A percentile compares a stretch with the other conserved stretches of the same genome.
These are phyloP conservation scores for Trichoderma virens DNA, from an alignment of 495 filamentous ascomycete genomes.

Conservation along the genomic window DNA sequence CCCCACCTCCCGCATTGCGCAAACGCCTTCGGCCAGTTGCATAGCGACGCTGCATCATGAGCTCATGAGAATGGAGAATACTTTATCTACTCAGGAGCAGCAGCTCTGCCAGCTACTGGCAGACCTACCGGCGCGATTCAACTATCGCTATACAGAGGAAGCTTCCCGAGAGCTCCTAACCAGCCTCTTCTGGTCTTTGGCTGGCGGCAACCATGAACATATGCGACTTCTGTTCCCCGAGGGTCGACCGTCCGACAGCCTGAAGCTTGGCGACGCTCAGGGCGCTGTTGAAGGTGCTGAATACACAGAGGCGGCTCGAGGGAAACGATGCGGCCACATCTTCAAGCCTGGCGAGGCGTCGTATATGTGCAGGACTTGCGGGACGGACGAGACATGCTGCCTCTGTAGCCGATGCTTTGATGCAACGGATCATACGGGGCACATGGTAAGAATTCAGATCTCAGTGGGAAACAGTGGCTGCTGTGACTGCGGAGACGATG, in stretches of 20 bases:
- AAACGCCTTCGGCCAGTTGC: not conserved
- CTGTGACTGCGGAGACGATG: slow-evolving; percentile 92
- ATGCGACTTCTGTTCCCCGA: slow-evolving; percentile 72
- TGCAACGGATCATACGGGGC: slow-evolving; percentile 87
- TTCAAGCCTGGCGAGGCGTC: slow-evolving; percentile 87
- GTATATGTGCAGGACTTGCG: slow-evolving; percentile 89
- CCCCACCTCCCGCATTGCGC: not conserved
- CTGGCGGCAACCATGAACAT: slow-evolving; percentile 61
- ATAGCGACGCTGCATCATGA: slow-evolving; percentile 7
- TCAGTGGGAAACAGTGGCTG: slow-evolving; percentile 89
- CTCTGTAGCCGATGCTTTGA: slow-evolving; percentile 90
- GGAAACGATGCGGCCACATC: slow-evolving; percentile 95
- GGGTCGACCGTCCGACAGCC: slow-evolving; percentile 49
- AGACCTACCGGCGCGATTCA: slow-evolving; percentile 58
- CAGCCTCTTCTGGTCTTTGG: slow-evolving; percentile 79
- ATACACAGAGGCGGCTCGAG: slow-evolving; percentile 85
- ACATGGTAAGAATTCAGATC: slow-evolving; percentile 78
- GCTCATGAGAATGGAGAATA: slow-evolving; percentile 28
- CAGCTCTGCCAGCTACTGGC: slow-evolving; percentile 70
- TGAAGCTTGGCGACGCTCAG: slow-evolving; percentile 77
- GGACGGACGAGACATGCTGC: slow-evolving; percentile 77
- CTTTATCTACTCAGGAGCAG: slow-evolving; percentile 65
- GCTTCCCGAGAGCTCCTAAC: slow-evolving; percentile 63
- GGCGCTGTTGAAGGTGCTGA: slow-evolving; percentile 90
- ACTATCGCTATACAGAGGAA: slow-evolving; percentile 61